A percentile compares a stretch with the other conserved stretches of the same genome.
These are phyloP conservation scores for Plasmodium gallinaceum DNA, from an alignment of 169 alveolate species.

Conservation along the genomic window DNA sequence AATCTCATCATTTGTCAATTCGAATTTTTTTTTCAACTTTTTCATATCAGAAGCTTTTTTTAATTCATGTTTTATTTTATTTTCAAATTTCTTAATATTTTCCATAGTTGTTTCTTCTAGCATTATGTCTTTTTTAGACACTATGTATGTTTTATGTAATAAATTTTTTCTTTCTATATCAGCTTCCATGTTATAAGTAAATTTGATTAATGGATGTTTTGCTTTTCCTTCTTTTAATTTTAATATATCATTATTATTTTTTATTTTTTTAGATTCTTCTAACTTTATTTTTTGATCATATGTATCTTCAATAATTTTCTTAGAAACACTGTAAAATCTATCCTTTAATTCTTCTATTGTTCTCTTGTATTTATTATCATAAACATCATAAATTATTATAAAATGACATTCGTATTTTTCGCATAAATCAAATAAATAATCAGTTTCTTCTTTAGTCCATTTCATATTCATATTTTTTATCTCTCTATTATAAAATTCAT, in stretches of 20 bases:
- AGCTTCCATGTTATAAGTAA: constrained; percentile 86
- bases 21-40: constrained; percentile 82
- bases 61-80: constrained; percentile 80
- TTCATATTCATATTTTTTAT: constrained; percentile 44
- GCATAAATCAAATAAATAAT: constrained; percentile 87
- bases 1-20: constrained; percentile 79
- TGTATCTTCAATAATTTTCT: constrained; percentile 85
- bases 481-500: constrained; percentile 81
- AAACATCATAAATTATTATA: constrained; percentile 87
- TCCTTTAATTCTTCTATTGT: constrained; percentile 89
- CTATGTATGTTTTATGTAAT: constrained; percentile 82
- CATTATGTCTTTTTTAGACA: constrained; percentile 81
- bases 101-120: constrained; percentile 80
- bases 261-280: constrained; percentile 84
- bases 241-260: constrained; percentile 84
- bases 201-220: constrained; percentile 88
- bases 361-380: constrained; percentile 82
- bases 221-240: constrained; percentile 87
- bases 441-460: constrained; percentile 91
- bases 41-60: constrained; percentile 81
- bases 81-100: constrained; percentile 83
- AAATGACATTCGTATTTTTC: constrained; percentile 89
- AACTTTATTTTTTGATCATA: constrained; percentile 87
- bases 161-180: constrained; percentile 87
- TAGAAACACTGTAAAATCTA: constrained; percentile 88